A percentile compares a stretch with the other conserved stretches of the same genome.
Evolutionary conservation across 192 early-diverging fungal species (phyloP).

Genomic region (Phycomyces blakesleeanus): DNA sequence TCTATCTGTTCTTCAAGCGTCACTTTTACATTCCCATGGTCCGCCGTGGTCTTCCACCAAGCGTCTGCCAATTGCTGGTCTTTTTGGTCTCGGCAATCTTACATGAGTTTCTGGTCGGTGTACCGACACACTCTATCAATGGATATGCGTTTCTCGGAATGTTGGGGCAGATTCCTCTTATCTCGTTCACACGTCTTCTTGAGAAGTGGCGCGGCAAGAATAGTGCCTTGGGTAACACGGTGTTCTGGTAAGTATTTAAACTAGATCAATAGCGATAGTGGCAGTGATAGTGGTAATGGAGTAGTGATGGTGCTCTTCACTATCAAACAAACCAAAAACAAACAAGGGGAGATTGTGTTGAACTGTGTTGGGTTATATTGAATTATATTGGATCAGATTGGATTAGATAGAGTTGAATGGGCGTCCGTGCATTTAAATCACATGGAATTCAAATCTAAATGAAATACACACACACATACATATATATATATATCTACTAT

Average conservation of each 20-base stretch:
- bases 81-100: slow-evolving; percentile 83
- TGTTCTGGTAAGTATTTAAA: slow-evolving; percentile 60
- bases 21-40: slow-evolving; percentile 83
- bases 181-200: slow-evolving; percentile 62
- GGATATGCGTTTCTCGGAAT: slow-evolving; percentile 83
- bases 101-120: slow-evolving; percentile 83
- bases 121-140: slow-evolving; percentile 74
- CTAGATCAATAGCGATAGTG: too few species aligned
- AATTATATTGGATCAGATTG: too few species aligned
- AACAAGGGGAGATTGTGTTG: too few species aligned
- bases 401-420: too few species aligned
- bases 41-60: slow-evolving; percentile 57
- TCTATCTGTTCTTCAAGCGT: slow-evolving; percentile 83
- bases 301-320: too few species aligned
- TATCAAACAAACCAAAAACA: too few species aligned
- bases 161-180: slow-evolving; percentile 74
- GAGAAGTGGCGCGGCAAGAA: slow-evolving; percentile 66
- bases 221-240: slow-evolving; percentile 67
- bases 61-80: slow-evolving; percentile 56
- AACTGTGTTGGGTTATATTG: too few species aligned
- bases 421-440: background rate
- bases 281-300: too few species aligned
- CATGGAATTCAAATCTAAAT: too few species aligned
- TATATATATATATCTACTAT: too few species aligned
- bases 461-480: background rate